Conservation (phyloP, 192 early-diverging fungal genomes). For the Oehlia diaphana region DNA sequence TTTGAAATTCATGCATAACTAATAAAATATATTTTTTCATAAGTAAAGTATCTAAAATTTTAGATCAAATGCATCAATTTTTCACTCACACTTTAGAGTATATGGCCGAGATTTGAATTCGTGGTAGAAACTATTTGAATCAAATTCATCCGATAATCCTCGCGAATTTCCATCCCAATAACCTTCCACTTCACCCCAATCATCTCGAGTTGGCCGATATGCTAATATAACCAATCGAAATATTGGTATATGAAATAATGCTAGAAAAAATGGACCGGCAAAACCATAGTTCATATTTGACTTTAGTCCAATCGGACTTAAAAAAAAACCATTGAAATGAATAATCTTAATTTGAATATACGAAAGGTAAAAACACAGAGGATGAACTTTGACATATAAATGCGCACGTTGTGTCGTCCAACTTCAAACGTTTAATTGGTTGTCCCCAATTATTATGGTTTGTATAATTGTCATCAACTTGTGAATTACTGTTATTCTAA, state of each 20-base stretch:
- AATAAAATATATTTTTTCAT: not conserved
- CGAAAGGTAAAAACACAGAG: not conserved
- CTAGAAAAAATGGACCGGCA: conserved; percentile 38
- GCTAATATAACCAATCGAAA: conserved; percentile 36
- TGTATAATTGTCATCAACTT: not conserved
- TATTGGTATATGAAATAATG: conserved; percentile 43
- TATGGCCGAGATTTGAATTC: not conserved
- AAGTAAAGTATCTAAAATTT: not conserved
- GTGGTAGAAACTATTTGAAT: not conserved
- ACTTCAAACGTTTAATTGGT: conserved; percentile 5
- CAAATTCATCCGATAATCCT: not conserved
- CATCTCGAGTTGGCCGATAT: conserved; percentile 33
- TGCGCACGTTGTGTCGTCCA: conserved; percentile 14
- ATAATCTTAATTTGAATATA: not conserved
- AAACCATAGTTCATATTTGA: conserved; percentile 33
- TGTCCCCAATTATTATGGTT: not conserved
- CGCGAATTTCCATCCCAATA: conserved; percentile 44
- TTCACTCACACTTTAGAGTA: not conserved
- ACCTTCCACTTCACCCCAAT: conserved; percentile 36
- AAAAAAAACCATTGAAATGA: not conserved
- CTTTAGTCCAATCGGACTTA: conserved; percentile 39
- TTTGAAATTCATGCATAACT: conserved; percentile 46
- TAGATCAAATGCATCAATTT: not conserved
- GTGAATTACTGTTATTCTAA: conserved; percentile 4
- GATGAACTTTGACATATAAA: not conserved